Evolutionary conservation across 371 early-diverging fungal species (phyloP).

Genomic region (Mortierella polycephala): DNA sequence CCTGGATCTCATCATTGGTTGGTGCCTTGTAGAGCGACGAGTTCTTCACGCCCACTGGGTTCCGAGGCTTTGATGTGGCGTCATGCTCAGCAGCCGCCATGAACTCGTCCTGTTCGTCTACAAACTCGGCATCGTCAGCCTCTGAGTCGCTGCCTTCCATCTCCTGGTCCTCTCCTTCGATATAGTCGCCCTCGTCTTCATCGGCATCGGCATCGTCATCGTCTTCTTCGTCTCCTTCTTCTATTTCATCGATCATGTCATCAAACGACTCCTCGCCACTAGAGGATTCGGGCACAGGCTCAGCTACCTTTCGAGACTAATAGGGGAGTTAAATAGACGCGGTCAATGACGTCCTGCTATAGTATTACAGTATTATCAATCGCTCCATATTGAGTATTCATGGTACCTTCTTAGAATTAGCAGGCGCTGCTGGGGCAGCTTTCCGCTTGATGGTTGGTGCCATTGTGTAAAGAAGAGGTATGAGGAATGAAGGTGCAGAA

Average conservation of each 20-base stretch:
- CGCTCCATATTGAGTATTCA: background rate
- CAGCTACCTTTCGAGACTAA: constrained; percentile 33
- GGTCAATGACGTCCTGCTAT: too few species aligned
- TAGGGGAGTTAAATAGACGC: background rate
- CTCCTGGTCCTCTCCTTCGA: constrained; percentile 56
- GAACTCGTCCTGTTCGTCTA: constrained; percentile 53
- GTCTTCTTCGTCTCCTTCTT: constrained; percentile 56
- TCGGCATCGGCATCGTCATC: constrained; percentile 61
- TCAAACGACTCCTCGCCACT: constrained; percentile 41
- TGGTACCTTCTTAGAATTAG: constrained; percentile 29
- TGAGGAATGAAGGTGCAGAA: constrained; percentile 3
- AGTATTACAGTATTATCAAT: background rate
- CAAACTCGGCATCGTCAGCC: constrained; percentile 25
- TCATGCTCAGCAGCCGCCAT: constrained; percentile 56
- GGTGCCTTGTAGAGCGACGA: constrained; percentile 62
- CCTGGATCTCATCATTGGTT: constrained; percentile 86
- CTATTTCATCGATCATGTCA: constrained; percentile 51
- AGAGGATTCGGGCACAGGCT: constrained; percentile 40
- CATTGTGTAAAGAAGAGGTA: constrained; percentile 6
- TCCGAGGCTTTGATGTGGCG: constrained; percentile 42
- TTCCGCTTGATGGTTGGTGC: constrained; percentile 34
- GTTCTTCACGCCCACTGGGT: constrained; percentile 30
- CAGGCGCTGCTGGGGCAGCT: constrained; percentile 9
- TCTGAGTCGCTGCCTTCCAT: constrained; percentile 30
- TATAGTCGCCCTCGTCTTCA: constrained; percentile 60